Conservation (phyloP, 2,329 filamentous ascomycete species). For the Blastomyces gilchristii region DNA sequence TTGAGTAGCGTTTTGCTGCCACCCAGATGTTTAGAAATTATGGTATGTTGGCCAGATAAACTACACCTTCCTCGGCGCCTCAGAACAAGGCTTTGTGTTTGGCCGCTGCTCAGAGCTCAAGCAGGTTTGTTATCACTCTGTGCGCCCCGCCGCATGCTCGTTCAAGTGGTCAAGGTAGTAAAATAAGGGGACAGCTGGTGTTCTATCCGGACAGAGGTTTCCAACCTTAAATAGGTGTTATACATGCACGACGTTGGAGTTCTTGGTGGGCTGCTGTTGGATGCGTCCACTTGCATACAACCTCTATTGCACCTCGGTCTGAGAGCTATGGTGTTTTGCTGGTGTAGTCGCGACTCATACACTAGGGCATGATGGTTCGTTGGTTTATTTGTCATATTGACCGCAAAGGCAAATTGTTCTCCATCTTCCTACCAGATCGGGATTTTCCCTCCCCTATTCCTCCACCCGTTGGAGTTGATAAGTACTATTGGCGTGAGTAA, state of each 20-base stretch:
- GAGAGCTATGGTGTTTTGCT: not conserved
- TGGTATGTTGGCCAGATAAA: not conserved
- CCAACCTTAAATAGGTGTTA: conserved; percentile 2
- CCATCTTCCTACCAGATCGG: not conserved
- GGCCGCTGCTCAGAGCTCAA: not conserved
- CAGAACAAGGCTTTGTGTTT: not conserved
- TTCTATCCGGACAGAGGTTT: conserved; percentile 2
- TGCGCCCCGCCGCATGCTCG: not conserved
- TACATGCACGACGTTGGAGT: conserved; percentile 2
- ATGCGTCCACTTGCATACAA: not conserved
- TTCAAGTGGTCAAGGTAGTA: conserved; percentile 1
- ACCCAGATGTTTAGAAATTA: not conserved
- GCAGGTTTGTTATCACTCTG: not conserved
- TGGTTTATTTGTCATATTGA: not conserved
- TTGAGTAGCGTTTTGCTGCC: not conserved
- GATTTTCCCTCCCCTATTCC: not conserved
- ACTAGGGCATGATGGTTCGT: not conserved
- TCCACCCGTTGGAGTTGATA: not conserved
- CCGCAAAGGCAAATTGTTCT: not conserved
- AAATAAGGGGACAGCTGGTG: conserved; percentile 3
- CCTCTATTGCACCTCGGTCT: not conserved
- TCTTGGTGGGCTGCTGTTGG: not conserved
- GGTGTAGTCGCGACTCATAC: not conserved
- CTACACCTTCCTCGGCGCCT: not conserved
- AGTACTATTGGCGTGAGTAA: not conserved